Conservation (phyloP, 805 yeast species). For the Henningerozyma blattae region DNA sequence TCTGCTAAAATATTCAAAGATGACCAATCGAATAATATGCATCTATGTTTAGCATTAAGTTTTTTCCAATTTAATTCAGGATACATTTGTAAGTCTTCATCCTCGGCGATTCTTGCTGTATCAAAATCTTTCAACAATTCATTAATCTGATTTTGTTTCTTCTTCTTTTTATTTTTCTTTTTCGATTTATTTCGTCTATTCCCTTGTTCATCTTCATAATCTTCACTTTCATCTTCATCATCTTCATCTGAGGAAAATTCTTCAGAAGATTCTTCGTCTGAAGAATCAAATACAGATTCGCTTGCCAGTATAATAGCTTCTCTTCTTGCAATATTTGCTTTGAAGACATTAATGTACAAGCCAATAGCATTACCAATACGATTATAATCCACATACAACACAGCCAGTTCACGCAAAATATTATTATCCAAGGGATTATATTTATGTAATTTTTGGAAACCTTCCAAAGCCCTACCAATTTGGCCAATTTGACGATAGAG, state of each 20-base stretch:
- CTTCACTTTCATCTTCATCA: slow-evolving; percentile 8
- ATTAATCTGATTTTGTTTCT: slow-evolving; percentile 1
- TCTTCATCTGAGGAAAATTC: slow-evolving; percentile 7
- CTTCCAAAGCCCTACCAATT: slow-evolving; percentile 61
- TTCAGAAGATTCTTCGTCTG: slow-evolving; percentile 18
- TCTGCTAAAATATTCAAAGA: slow-evolving; percentile 78
- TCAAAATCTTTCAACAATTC: neutral
- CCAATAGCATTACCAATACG: slow-evolving; percentile 66
- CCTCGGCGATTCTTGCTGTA: neutral
- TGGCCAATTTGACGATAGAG: slow-evolving; percentile 57
- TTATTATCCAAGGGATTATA: slow-evolving; percentile 47
- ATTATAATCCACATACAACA: slow-evolving; percentile 35
- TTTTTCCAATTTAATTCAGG: slow-evolving; percentile 21
- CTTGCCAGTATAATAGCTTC: slow-evolving; percentile 19
- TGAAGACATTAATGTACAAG: slow-evolving; percentile 51
- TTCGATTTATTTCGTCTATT: slow-evolving; percentile 2
- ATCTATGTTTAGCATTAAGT: slow-evolving; percentile 19
- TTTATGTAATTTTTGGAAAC: slow-evolving; percentile 46
- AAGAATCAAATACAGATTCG: slow-evolving; percentile 22
- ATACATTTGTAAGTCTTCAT: slow-evolving; percentile 17
- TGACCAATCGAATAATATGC: slow-evolving; percentile 71
- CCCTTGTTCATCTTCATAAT: slow-evolving; percentile 10
- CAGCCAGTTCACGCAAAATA: slow-evolving; percentile 50
- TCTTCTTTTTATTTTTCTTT: no score
- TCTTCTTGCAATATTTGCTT: slow-evolving; percentile 40